These are phyloP conservation scores for Xylariaceae sp. DNA, from an alignment of 2,329 filamentous ascomycete genomes.

Conservation along the genomic window DNA sequence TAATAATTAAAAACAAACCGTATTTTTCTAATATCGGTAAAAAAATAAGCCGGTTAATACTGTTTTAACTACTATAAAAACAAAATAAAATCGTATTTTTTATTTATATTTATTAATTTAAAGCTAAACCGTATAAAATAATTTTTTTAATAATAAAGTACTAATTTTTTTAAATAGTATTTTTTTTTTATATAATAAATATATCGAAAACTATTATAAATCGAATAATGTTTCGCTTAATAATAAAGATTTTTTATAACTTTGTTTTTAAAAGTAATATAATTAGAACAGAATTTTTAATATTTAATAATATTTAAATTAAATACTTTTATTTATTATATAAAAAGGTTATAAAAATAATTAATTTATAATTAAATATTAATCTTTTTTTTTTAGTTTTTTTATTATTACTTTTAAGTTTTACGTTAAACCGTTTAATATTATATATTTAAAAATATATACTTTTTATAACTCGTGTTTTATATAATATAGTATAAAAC, in stretches of 20 bases:
- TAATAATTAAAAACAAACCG: too few species aligned
- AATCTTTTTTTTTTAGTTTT: not conserved
- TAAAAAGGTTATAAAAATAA: not conserved
- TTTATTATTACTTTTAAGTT: not conserved
- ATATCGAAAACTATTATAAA: not conserved
- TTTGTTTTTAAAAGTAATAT: not conserved
- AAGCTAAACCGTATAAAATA: not conserved
- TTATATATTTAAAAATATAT: too few species aligned
- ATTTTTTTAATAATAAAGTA: not conserved
- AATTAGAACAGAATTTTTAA: not conserved
- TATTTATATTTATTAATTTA: not conserved
- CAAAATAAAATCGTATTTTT: not conserved
- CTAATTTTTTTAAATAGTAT: not conserved
- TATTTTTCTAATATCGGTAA: too few species aligned
- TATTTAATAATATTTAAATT: not conserved
- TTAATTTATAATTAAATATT: not conserved
- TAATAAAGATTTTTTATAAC: too few species aligned
- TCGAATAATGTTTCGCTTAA: too few species aligned
- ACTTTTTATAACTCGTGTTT: too few species aligned
- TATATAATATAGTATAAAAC: too few species aligned
- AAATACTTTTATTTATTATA: not conserved
- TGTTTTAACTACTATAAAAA: too few species aligned
- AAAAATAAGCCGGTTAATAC: too few species aligned
- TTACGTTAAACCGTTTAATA: too few species aligned
- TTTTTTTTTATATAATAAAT: not conserved